These are phyloP conservation scores for Hypoxylon perforatum DNA, from an alignment of 495 filamentous ascomycete species.

Conservation along the genomic window DNA sequence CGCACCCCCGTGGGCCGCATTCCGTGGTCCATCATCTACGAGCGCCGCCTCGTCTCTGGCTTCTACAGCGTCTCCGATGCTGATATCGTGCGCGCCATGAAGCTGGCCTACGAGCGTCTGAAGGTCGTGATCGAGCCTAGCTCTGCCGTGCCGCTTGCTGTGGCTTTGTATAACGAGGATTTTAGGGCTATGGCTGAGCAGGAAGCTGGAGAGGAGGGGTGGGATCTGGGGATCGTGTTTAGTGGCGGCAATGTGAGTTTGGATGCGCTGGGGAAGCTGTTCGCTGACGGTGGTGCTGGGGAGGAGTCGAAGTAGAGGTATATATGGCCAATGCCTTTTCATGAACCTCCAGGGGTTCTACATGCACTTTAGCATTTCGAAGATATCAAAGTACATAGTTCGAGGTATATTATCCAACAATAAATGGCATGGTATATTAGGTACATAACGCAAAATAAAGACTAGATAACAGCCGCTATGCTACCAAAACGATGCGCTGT, in stretches of 20 bases:
- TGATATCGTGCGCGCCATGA: constrained; percentile 82
- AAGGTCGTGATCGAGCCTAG: constrained; percentile 95
- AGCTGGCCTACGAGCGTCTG: constrained; percentile 85
- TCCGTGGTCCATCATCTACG: constrained; percentile 85
- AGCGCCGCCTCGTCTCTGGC: constrained; percentile 73
- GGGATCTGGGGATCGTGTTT: constrained; percentile 89
- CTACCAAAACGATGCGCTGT: neutral
- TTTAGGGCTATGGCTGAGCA: constrained; percentile 76
- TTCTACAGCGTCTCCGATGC: constrained; percentile 84
- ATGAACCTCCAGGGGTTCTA: neutral
- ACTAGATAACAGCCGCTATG: neutral
- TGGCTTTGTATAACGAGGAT: constrained; percentile 84
- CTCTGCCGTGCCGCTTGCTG: constrained; percentile 85
- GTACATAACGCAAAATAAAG: neutral
- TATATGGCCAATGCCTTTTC: neutral
- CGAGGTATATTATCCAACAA: neutral
- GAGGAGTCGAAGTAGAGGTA: neutral
- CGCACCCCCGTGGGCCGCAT: constrained; percentile 82
- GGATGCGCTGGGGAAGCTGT: constrained; percentile 77
- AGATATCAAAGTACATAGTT: neutral
- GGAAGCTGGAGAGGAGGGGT: constrained; percentile 77
- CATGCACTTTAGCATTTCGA: neutral
- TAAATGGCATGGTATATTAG: neutral
- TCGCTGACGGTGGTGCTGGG: constrained; percentile 48
- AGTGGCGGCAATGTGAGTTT: constrained; percentile 92